Conservation (phyloP, 306 rosid genomes). For the Inga oerstediana region DNA sequence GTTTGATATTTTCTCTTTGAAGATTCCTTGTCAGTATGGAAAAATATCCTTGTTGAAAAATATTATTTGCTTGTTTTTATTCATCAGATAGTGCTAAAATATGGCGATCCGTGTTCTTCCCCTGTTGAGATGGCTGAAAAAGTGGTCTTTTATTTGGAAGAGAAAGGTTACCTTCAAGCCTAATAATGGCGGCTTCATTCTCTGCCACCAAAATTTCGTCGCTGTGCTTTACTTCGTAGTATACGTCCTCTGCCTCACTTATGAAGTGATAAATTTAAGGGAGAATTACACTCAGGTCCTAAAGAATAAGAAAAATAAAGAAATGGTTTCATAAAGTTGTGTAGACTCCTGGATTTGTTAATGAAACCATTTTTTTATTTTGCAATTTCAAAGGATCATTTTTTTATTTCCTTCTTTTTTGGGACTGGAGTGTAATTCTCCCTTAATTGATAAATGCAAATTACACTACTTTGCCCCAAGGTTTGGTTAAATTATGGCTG, state of each 20-base stretch:
- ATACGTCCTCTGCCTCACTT: neutral
- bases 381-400: no score
- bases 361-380: no score
- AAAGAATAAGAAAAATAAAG: no score
- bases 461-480: neutral
- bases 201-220: neutral
- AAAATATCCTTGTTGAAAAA: neutral
- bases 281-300: no score
- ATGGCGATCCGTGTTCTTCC: slow-evolving; percentile 52
- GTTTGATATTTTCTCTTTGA: neutral
- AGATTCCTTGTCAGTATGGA: neutral
- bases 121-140: slow-evolving; percentile 70
- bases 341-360: no score
- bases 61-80: neutral
- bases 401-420: no score
- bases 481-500: neutral
- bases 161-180: slow-evolving; percentile 61
- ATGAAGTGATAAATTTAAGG: neutral
- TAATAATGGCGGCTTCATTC: slow-evolving; percentile 25
- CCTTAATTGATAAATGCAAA: neutral
- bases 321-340: no score
- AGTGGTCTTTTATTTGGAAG: slow-evolving; percentile 58
- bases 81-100: slow-evolving; percentile 56
- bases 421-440: no score
- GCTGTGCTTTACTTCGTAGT: neutral